These are phyloP conservation scores for Epichloe festucae DNA, from an alignment of 2,329 filamentous ascomycete genomes.

Conservation along the genomic window DNA sequence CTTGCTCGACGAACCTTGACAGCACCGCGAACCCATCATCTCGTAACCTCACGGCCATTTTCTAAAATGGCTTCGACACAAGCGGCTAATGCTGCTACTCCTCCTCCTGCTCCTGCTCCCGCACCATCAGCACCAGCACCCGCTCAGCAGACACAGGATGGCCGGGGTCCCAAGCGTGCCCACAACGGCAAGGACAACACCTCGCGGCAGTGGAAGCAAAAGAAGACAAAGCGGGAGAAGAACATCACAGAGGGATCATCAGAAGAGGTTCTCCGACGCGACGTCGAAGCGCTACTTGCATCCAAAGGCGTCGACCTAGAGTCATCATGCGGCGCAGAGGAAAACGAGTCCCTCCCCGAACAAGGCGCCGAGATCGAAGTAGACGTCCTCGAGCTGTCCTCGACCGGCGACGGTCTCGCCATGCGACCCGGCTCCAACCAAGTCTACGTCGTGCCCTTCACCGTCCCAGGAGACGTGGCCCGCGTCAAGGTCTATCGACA, in stretches of 20 bases:
- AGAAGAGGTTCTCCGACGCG: slow-evolving; percentile 53
- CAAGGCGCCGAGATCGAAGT: slow-evolving; percentile 67
- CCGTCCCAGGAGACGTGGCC: slow-evolving; percentile 70
- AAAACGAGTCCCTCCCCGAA: slow-evolving; percentile 40
- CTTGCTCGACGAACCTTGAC: slow-evolving; percentile 1
- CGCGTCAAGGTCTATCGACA: slow-evolving; percentile 70
- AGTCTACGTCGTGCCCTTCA: slow-evolving; percentile 81
- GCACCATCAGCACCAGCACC: background rate
- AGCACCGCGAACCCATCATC: background rate
- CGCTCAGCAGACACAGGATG: background rate
- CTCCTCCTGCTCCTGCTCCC: background rate
- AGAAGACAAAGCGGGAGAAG: slow-evolving; percentile 45
- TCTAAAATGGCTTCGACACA: slow-evolving; percentile 8
- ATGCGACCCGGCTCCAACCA: slow-evolving; percentile 48
- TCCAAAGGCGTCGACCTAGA: slow-evolving; percentile 20
- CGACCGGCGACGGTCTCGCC: slow-evolving; percentile 82
- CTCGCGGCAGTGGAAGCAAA: slow-evolving; percentile 22
- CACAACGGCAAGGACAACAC: slow-evolving; percentile 1
- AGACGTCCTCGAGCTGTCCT: slow-evolving; percentile 70
- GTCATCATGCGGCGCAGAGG: slow-evolving; percentile 9
- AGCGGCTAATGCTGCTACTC: background rate
- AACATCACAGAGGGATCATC: slow-evolving; percentile 48
- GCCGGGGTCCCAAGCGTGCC: slow-evolving; percentile 1
- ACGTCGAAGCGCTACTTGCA: slow-evolving; percentile 44
- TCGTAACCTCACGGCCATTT: background rate